Base-by-base conservation (phyloP, 345 rosid species). In the Pseudoturritis turrita region DNA sequence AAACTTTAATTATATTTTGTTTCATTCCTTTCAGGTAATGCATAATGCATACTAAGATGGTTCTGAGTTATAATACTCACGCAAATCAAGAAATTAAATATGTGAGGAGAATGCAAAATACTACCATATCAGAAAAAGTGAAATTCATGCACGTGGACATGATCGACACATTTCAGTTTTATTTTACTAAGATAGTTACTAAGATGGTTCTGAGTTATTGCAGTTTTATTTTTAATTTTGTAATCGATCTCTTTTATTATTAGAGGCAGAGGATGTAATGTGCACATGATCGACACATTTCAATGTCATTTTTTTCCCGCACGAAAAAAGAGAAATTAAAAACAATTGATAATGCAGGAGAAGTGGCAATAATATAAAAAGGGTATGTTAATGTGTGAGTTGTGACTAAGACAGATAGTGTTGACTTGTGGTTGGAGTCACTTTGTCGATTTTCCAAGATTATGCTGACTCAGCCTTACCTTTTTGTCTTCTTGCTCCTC, bases 131-230 rank as follows among this genome's bases (percentile, higher is more conserved):
- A 70, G 28, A 46, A 59, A 60, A 25, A 19, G 59, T n/a, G n/a
- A n/a, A 49, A 60, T 41, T 62, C 46, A 62, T 41, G 62, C 70
- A 71, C 69, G 76, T 71, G 69, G 76, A 62, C 54, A n/a, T n/a
- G n/a, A n/a, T n/a, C n/a, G n/a, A n/a, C n/a, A n/a, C n/a, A n/a
- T n/a, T n/a, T n/a, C n/a, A n/a, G n/a, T n/a, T n/a, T n/a, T n/a
- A n/a, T n/a, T n/a, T n/a, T n/a, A n/a, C n/a, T n/a, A n/a, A n/a
- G n/a, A n/a, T n/a, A n/a, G n/a, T n/a, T n/a, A n/a, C n/a, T n/a
- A n/a, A n/a, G n/a, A n/a, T n/a, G n/a, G n/a, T n/a, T n/a, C n/a
- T n/a, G n/a, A n/a, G 75, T 18, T 18, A 39, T 23, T 49, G 23
- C 33, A 58, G 26, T 25, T 23, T 31, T 17, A 7, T 18, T 41